A percentile compares a stretch with the other conserved stretches of the same genome.
Evolutionary conservation across 192 early-diverging fungal species (phyloP).

Genomic region (Linnemannia exigua): DNA sequence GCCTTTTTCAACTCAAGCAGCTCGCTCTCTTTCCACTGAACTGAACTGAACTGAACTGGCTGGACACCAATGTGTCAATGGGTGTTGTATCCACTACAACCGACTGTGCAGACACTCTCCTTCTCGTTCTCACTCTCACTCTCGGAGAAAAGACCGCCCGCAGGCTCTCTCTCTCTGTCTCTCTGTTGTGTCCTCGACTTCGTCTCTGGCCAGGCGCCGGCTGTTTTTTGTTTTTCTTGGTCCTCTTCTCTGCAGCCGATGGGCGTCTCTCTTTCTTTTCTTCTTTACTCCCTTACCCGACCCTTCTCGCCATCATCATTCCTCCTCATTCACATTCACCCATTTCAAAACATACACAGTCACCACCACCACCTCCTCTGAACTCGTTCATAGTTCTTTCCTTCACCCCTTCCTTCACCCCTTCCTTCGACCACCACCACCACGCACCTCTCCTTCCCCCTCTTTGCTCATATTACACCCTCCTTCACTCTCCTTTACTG

Average conservation of each 20-base stretch:
- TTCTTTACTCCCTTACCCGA: too few relatives aligned
- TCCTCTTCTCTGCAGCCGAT: neutral
- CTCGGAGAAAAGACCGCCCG: too few relatives aligned
- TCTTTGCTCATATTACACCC: constrained; percentile 1
- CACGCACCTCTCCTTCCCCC: neutral
- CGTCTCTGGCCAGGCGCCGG: too few relatives aligned
- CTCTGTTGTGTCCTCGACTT: too few relatives aligned
- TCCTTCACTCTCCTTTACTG: neutral
- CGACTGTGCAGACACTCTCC: too few relatives aligned
- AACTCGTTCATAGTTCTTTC: neutral
- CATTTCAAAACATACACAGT: neutral
- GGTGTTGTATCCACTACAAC: too few relatives aligned
- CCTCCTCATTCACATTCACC: constrained; percentile 7
- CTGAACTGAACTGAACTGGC: neutral
- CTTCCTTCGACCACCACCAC: neutral
- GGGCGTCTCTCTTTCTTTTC: constrained; percentile 7
- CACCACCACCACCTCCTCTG: too few relatives aligned
- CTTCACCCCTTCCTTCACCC: neutral
- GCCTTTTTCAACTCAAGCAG: neutral
- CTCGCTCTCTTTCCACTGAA: too few relatives aligned
- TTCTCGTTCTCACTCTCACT: too few relatives aligned
- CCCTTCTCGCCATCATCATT: constrained; percentile 2
- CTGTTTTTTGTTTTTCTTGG: neutral
- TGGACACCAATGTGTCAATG: too few relatives aligned
- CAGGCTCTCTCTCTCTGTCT: too few relatives aligned